These are phyloP conservation scores for Ophiocordyceps camponoti-floridani DNA, from an alignment of 2,329 filamentous ascomycete species.

Conservation along the genomic window DNA sequence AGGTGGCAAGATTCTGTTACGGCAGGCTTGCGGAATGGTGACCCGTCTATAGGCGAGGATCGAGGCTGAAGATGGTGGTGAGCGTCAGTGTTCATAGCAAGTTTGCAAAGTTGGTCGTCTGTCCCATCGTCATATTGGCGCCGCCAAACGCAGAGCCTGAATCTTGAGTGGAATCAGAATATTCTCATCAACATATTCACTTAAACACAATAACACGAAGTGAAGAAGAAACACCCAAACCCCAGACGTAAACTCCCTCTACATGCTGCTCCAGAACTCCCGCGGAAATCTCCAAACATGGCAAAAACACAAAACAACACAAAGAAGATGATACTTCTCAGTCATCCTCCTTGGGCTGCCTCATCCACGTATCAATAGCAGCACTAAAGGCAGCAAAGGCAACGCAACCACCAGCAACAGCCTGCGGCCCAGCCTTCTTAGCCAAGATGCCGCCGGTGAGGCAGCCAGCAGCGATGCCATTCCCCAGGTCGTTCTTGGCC, in stretches of 20 bases:
- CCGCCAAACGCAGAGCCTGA: too few species aligned
- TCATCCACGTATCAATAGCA: conserved; percentile 85
- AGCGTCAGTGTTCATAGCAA: too few species aligned
- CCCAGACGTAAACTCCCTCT: conserved; percentile 8
- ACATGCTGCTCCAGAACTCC: conserved; percentile 12
- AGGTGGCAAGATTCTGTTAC: neutral
- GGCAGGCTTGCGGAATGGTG: too few species aligned
- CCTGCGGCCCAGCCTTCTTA: conserved; percentile 74
- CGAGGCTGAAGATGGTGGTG: too few species aligned
- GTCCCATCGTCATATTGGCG: too few species aligned
- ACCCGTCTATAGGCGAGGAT: too few species aligned
- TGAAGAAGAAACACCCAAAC: neutral
- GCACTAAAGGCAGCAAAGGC: conserved; percentile 88
- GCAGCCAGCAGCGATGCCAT: conserved; percentile 77
- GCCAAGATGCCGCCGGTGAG: conserved; percentile 81
- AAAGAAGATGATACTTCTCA: neutral
- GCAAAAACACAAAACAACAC: neutral
- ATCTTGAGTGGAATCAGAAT: too few species aligned
- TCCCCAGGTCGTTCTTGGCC: conserved; percentile 84
- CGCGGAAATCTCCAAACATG: neutral
- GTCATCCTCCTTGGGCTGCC: conserved; percentile 47
- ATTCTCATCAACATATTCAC: neutral
- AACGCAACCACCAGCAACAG: conserved; percentile 69
- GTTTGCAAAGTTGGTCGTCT: too few species aligned
- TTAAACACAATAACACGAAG: neutral